Evolutionary conservation across 73 alveolate species (phyloP).

Genomic region (Symbiodinium pilosum): DNA sequence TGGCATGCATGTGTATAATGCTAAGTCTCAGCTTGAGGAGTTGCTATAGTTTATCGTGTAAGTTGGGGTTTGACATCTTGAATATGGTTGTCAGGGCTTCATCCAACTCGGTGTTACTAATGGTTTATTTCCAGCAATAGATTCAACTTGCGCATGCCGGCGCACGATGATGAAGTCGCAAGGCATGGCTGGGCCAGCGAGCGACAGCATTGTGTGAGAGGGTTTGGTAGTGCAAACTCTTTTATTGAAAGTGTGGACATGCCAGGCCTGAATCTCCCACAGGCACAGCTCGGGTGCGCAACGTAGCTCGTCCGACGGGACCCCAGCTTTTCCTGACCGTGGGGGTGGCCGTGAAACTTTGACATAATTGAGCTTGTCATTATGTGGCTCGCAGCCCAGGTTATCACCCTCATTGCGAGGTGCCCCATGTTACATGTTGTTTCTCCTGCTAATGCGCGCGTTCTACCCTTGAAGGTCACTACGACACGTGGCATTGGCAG

Average conservation of each 20-base stretch:
- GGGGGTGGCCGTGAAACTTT: background rate
- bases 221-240: background rate
- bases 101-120: too few relatives aligned
- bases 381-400: background rate
- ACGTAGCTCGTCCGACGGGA: background rate
- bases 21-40: too few relatives aligned
- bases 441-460: background rate
- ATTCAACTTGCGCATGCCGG: slow-evolving; percentile 1
- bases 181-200: background rate
- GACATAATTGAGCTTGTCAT: background rate
- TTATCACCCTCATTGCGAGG: background rate
- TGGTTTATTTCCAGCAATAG: too few relatives aligned
- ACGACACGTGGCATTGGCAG: background rate
- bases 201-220: background rate
- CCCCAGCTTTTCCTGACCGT: background rate
- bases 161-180: background rate
- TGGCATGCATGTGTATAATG: too few relatives aligned
- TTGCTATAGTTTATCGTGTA: too few relatives aligned
- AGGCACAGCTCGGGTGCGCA: background rate
- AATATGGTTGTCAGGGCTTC: too few relatives aligned
- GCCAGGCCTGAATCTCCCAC: too few relatives aligned
- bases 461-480: background rate
- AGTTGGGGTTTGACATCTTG: too few relatives aligned
- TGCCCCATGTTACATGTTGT: background rate
- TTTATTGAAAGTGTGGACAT: too few relatives aligned